These are phyloP conservation scores for Fistulifera solaris DNA, from an alignment of 108 stramenopile genomes.

Conservation along the genomic window DNA sequence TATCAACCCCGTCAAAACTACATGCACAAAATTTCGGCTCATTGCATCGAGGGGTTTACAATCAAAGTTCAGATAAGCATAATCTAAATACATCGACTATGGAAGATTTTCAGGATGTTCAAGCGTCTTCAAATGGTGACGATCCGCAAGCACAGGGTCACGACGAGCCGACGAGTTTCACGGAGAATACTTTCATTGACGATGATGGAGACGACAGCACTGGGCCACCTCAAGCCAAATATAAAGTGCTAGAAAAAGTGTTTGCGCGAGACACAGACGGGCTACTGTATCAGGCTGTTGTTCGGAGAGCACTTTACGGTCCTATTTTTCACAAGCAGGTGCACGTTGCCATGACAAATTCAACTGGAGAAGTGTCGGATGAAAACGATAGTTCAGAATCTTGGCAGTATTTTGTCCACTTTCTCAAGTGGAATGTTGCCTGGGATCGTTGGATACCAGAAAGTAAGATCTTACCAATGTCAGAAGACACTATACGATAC, in stretches of 20 bases:
- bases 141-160: no score
- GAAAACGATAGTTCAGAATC: conserved; percentile 9
- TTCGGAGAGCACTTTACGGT: conserved; percentile 44
- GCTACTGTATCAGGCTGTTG: conserved; percentile 43
- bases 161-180: no score
- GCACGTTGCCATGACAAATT: conserved; percentile 5
- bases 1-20: no score
- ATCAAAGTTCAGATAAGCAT: no score
- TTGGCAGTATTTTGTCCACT: conserved; percentile 74
- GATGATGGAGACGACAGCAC: background rate
- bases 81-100: no score
- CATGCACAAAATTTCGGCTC: no score
- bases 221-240: conserved; percentile 15
- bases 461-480: conserved; percentile 32
- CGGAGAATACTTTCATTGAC: no score
- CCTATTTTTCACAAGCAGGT: conserved; percentile 10
- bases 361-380: conserved; percentile 17
- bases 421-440: conserved; percentile 57
- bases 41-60: no score
- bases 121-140: no score
- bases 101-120: no score
- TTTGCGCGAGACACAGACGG: conserved; percentile 53
- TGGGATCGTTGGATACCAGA: conserved; percentile 79
- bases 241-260: conserved; percentile 24
- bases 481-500: conserved; percentile 18